Evolutionary conservation across 2,329 filamentous ascomycete species (phyloP).

Genomic region (Diaporthe batatas): DNA sequence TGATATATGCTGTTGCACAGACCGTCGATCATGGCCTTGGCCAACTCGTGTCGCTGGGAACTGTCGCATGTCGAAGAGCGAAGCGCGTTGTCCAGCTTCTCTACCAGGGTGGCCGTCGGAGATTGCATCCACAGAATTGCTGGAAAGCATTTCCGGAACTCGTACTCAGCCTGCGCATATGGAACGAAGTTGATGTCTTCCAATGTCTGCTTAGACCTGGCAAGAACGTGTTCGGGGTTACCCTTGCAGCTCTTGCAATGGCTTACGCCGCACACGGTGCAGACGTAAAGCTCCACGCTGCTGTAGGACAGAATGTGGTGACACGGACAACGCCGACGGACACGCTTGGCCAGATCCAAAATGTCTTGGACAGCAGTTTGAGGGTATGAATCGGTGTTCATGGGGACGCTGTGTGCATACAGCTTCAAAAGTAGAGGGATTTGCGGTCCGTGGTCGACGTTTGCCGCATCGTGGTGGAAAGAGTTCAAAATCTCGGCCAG

Average conservation of each 20-base stretch:
- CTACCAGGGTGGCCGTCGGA: not conserved
- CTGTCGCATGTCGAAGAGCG: not conserved
- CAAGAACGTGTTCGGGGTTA: constrained; percentile 54
- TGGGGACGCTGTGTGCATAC: constrained; percentile 23
- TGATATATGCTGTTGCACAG: constrained; percentile 38
- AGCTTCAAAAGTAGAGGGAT: constrained; percentile 22
- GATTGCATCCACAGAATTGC: constrained; percentile 32
- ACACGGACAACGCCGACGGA: constrained; percentile 54
- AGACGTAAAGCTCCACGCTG: constrained; percentile 44
- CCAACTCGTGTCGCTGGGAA: not conserved
- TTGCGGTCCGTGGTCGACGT: not conserved
- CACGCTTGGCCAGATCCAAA: constrained; percentile 40
- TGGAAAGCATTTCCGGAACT: constrained; percentile 36
- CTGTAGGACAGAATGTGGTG: constrained; percentile 47
- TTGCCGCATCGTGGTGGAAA: not conserved
- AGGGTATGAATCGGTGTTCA: constrained; percentile 34
- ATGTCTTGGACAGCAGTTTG: constrained; percentile 27
- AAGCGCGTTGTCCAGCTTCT: not conserved
- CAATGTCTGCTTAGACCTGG: constrained; percentile 1
- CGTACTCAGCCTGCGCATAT: constrained; percentile 29
- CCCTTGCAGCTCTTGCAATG: constrained; percentile 55
- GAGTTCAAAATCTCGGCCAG: not conserved
- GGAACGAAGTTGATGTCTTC: constrained; percentile 30
- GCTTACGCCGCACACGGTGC: constrained; percentile 52
- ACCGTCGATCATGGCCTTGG: constrained; percentile 29